Evolutionary conservation across 2,329 filamentous ascomycete species (phyloP), one percentile per base, ranked within the genome.

Genomic region (Coniochaeta hoffmannii): DNA sequence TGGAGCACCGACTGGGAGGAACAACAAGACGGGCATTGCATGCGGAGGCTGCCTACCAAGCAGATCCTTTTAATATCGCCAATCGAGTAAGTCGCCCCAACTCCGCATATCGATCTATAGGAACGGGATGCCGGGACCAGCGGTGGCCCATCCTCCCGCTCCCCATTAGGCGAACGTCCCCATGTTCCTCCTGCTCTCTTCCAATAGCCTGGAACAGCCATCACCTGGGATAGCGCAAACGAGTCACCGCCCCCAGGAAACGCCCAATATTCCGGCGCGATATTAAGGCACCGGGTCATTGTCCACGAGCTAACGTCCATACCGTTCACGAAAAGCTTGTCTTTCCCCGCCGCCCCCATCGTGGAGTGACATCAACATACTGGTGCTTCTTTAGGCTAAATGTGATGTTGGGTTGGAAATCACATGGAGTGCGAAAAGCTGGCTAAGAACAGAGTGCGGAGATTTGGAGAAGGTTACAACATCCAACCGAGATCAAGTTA

Each of bases 371-470:
- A 32, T 32, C 49, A 51, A 51, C 28, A 19, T 19, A 5, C 31
- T 19, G 49, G n/a, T 34, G 49, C 28, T 19, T 10, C n/a, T 51
- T 51, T 51, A 51, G 49, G 49, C 49, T 51, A 51, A 51, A 51
- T 51, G 24, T 19, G 49, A 10, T 12, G 31, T 12, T 51, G 17
- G 49, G 46, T 50, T 14, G 41, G 24, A 28, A 46, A 26, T n/a
- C 10, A 14, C 14, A 15, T 14, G 15, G 22, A 1, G 4, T 14
- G 24, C 7, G 19, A 28, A 28, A 46, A 46, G 11, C 2, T 26
- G 41, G 19, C 30, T 28, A 10, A 28, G n/a, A 46, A 15, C 3
- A 46, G 26, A 17, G 15, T 15, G 19, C 19, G 41, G 24, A 46
- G 49, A 51, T 51, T 51, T 51, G 49, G 49, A 51, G 49, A 51